phyloP scores from a whole-genome alignment of 192 early-diverging fungal genomes.

The Podila minutissima region DNA sequence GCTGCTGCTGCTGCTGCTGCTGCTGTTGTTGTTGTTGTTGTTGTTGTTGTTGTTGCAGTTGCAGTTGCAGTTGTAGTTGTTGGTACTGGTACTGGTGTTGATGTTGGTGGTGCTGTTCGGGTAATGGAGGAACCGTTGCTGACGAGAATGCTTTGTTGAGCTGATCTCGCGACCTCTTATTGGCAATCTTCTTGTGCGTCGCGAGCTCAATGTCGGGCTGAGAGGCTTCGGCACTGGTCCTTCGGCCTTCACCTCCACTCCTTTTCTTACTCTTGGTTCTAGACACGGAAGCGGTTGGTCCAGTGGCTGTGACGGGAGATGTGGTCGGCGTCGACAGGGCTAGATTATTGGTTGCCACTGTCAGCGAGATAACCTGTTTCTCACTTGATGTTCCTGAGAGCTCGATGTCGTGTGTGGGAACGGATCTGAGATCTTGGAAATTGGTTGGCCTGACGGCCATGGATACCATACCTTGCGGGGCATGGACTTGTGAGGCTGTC shows the following conservation, averaged over 20 bases:
- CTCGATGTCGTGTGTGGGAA: not conserved
- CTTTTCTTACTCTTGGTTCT: not conserved
- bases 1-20: too few species aligned
- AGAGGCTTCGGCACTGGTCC: not conserved
- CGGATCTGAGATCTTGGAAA: too few species aligned
- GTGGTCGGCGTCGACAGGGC: conserved; percentile 13
- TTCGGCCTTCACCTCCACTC: not conserved
- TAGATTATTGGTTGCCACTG: conserved; percentile 19
- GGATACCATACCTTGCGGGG: too few species aligned
- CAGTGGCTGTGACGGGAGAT: not conserved
- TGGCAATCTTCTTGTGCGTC: conserved; percentile 10
- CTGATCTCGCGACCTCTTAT: conserved; percentile 6
- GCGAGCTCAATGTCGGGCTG: not conserved
- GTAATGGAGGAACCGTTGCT: not conserved
- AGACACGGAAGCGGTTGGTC: not conserved
- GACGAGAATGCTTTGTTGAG: conserved; percentile 1
- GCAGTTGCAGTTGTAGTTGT: not conserved
- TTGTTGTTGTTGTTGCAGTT: not conserved
- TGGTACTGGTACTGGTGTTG: not conserved
- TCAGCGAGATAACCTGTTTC: conserved; percentile 13
- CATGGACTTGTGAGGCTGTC: too few species aligned
- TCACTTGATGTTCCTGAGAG: not conserved
- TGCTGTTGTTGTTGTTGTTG: too few species aligned
- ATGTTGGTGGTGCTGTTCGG: too few species aligned
- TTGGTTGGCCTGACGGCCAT: too few species aligned